A percentile compares a stretch with the other conserved stretches of the same genome.
These are phyloP conservation scores for Colletotrichum musae DNA, from an alignment of 2,329 filamentous ascomycete genomes.

Conservation along the genomic window DNA sequence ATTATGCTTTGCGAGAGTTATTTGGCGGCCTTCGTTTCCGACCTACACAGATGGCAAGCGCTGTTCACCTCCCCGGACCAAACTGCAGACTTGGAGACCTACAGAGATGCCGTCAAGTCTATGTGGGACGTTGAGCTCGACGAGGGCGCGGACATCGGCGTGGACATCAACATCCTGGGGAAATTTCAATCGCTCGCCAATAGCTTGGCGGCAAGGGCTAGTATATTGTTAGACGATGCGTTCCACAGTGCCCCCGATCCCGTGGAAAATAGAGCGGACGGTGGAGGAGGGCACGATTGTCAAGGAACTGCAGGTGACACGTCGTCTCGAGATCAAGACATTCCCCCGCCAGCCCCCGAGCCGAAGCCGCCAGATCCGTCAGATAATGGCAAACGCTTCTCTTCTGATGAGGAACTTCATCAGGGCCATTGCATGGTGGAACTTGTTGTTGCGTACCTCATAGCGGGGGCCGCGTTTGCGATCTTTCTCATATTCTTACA, in stretches of 20 bases:
- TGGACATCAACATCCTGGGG: too few species aligned
- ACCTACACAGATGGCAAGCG: slow-evolving; percentile 1
- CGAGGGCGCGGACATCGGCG: not conserved
- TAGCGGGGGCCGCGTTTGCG: not conserved
- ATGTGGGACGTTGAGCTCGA: not conserved
- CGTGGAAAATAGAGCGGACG: too few species aligned
- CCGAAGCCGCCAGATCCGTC: too few species aligned
- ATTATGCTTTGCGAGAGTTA: not conserved
- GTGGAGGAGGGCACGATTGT: too few species aligned
- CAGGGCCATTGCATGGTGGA: not conserved
- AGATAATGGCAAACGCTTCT: not conserved
- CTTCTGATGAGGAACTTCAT: not conserved
- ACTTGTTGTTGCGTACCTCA: not conserved
- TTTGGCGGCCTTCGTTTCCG: not conserved
- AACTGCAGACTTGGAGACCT: not conserved
- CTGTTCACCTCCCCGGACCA: not conserved
- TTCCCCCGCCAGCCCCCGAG: too few species aligned
- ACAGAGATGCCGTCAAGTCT: not conserved
- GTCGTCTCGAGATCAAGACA: too few species aligned
- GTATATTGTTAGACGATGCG: too few species aligned
- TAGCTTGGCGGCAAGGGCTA: too few species aligned
- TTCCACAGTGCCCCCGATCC: too few species aligned
- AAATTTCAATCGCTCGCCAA: too few species aligned
- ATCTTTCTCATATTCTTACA: not conserved
- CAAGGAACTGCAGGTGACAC: too few species aligned